Evolutionary conservation across 1,284 basidiomycete species (phyloP).

Genomic region (Ustilago tritici): DNA sequence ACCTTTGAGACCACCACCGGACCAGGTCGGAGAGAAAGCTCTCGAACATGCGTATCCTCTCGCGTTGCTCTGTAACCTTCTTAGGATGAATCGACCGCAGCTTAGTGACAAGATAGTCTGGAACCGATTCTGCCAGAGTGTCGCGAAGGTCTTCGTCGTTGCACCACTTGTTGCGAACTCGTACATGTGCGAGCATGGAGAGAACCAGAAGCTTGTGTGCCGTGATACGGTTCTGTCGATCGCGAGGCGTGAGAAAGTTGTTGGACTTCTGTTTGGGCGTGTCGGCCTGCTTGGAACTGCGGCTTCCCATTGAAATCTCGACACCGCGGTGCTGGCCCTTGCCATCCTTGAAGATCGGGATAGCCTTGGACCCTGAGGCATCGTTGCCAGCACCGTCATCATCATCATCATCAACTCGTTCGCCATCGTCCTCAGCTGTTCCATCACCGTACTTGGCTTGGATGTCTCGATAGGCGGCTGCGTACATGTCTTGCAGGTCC

Average conservation of each 20-base stretch:
- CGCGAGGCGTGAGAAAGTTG: constrained; percentile 61
- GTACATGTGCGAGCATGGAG: constrained; percentile 80
- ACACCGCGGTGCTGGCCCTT: constrained; percentile 55
- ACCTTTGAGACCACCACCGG: constrained; percentile 64
- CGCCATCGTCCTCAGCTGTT: constrained; percentile 11
- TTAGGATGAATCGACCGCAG: constrained; percentile 64
- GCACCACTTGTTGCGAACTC: constrained; percentile 84
- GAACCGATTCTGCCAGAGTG: constrained; percentile 56
- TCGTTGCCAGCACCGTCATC: constrained; percentile 31
- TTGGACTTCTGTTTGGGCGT: constrained; percentile 43
- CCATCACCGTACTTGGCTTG: constrained; percentile 34
- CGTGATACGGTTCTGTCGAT: constrained; percentile 61
- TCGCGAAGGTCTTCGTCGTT: constrained; percentile 83
- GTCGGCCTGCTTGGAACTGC: constrained; percentile 26
- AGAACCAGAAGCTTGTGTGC: constrained; percentile 71
- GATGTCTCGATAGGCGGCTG: constrained; percentile 50
- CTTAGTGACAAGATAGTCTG: constrained; percentile 59
- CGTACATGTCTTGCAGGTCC: constrained; percentile 51
- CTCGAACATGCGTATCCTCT: constrained; percentile 68
- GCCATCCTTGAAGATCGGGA: constrained; percentile 59
- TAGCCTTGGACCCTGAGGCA: constrained; percentile 7
- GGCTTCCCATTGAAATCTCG: constrained; percentile 45
- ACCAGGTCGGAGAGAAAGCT: constrained; percentile 63
- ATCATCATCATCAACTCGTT: constrained; percentile 18
- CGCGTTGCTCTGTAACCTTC: constrained; percentile 61